A percentile compares a stretch with the other conserved stretches of the same genome.
Evolutionary conservation across 2,329 filamentous ascomycete species (phyloP).

Genomic region (Neodidymelliopsis sp.): DNA sequence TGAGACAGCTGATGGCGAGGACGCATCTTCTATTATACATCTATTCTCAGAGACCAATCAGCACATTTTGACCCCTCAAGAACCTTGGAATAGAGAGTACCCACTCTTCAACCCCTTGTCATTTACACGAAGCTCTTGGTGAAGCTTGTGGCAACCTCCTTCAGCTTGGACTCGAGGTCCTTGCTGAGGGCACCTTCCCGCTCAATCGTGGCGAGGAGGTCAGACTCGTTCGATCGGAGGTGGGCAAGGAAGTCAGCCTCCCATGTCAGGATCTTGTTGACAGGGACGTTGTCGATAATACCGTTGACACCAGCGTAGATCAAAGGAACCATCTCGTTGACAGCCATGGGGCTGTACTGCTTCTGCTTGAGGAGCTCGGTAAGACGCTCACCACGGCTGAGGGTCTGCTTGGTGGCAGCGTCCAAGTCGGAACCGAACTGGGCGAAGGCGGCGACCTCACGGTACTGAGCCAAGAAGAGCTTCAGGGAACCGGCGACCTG

Average conservation of each 20-base stretch:
- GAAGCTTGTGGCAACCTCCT: conserved; percentile 79
- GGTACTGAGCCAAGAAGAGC: conserved; percentile 99
- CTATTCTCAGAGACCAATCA: conserved; percentile 49
- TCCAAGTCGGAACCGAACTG: conserved; percentile 99
- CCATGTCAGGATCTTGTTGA: conserved; percentile 90
- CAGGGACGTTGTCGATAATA: conserved; percentile 86
- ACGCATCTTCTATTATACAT: conserved; percentile 53
- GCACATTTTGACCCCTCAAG: conserved; percentile 47
- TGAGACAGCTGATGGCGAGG: conserved; percentile 50
- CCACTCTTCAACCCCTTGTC: conserved; percentile 43
- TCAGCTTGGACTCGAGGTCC: conserved; percentile 84
- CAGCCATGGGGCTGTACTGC: conserved; percentile 98
- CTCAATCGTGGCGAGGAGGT: conserved; percentile 84
- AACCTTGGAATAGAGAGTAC: conserved; percentile 47
- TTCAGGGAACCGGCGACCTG: conserved; percentile 99
- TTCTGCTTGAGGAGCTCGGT: conserved; percentile 99
- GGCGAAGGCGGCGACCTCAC: conserved; percentile 99
- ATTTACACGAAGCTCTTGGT: conserved; percentile 84
- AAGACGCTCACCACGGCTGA: conserved; percentile 96
- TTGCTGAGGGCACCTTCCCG: conserved; percentile 97
- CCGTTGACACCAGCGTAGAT: conserved; percentile 99
- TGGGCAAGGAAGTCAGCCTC: conserved; percentile 93
- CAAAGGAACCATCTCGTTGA: conserved; percentile 99
- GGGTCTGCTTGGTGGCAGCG: conserved; percentile 98
- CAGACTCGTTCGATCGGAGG: conserved; percentile 88